Conservation (phyloP, 1,139 yeast genomes). For the Saccharomyces hybrid region DNA sequence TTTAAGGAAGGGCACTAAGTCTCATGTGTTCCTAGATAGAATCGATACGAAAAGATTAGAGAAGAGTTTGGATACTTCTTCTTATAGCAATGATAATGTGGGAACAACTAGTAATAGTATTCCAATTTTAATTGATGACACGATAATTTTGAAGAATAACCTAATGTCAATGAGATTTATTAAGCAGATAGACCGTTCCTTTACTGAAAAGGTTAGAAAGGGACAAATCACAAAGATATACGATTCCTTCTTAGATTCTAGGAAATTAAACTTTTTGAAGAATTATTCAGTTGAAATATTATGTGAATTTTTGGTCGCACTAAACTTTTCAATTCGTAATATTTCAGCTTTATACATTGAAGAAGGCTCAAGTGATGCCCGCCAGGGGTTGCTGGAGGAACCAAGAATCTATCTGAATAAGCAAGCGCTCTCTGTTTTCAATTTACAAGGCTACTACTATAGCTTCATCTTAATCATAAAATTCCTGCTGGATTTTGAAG, state of each 20-base stretch:
- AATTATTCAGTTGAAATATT: slow-evolving; percentile 24
- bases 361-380: not conserved
- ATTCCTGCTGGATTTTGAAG: slow-evolving; percentile 33
- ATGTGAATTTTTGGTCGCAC: slow-evolving; percentile 27
- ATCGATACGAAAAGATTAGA: slow-evolving; percentile 28
- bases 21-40: slow-evolving; percentile 26
- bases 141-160: slow-evolving; percentile 22
- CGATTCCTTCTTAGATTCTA: slow-evolving; percentile 20
- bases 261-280: slow-evolving; percentile 19
- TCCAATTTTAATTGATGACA: slow-evolving; percentile 17
- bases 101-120: slow-evolving; percentile 6
- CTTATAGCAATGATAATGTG: slow-evolving; percentile 1
- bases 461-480: slow-evolving; percentile 33
- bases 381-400: slow-evolving; percentile 7
- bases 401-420: slow-evolving; percentile 16
- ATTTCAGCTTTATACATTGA: slow-evolving; percentile 15
- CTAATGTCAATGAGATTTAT: slow-evolving; percentile 27
- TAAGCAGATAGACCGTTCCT: slow-evolving; percentile 17
- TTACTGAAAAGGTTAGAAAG: slow-evolving; percentile 23
- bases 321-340: slow-evolving; percentile 30
- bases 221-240: slow-evolving; percentile 17
- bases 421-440: slow-evolving; percentile 26
- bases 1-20: slow-evolving; percentile 15
- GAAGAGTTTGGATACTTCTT: slow-evolving; percentile 11
- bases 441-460: slow-evolving; percentile 32